Conservation (phyloP, 352 stramenopile species). For the Phytophthora boehmeriae region DNA sequence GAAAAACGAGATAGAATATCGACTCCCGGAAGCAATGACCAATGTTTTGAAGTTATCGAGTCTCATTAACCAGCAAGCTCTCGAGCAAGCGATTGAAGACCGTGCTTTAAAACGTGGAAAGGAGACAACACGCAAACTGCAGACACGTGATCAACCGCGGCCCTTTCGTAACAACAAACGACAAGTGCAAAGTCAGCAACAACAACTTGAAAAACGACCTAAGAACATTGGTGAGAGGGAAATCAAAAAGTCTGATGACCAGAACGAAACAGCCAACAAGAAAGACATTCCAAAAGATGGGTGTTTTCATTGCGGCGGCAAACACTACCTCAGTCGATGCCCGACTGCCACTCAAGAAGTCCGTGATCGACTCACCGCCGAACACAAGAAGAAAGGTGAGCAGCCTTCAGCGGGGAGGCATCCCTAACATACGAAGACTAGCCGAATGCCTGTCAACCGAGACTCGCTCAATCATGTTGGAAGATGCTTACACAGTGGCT, state of each 20-base stretch:
- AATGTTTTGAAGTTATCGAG: background rate
- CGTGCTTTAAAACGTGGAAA: background rate
- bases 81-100: slow-evolving; percentile 9
- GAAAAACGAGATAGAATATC: slow-evolving; percentile 10
- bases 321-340: slow-evolving; percentile 10
- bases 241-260: too few species aligned
- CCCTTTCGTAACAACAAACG: too few species aligned
- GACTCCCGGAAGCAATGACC: background rate
- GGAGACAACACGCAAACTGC: background rate
- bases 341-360: slow-evolving; percentile 17
- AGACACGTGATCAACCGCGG: too few species aligned
- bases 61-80: slow-evolving; percentile 4
- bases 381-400: slow-evolving; percentile 2
- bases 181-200: background rate
- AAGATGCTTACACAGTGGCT: slow-evolving; percentile 17
- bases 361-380: slow-evolving; percentile 2
- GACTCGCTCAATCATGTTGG: slow-evolving; percentile 5
- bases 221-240: background rate
- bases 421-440: slow-evolving; percentile 4
- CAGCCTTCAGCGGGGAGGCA: slow-evolving; percentile 5
- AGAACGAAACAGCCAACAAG: background rate
- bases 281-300: background rate
- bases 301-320: slow-evolving; percentile 18
- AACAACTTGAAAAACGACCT: background rate
- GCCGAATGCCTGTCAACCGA: slow-evolving; percentile 7